Percentiles rank a stretch among this genome's conserved stretches.
These are phyloP conservation scores for Pseudisothecium myosuroides DNA, from an alignment of 225 moss, liverwort and hornwort genomes.

Conservation along the genomic window DNA sequence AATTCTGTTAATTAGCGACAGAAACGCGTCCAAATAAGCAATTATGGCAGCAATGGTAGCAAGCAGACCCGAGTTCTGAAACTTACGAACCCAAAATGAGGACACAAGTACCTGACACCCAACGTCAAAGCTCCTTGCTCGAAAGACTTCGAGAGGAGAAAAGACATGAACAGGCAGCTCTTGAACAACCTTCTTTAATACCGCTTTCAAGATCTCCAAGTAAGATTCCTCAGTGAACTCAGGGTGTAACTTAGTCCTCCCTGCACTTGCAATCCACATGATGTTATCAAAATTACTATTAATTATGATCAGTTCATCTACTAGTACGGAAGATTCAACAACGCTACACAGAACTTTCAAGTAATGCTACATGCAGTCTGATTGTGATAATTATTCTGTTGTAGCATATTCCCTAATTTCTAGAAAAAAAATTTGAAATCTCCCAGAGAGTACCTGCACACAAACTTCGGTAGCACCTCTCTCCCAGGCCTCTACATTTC, in stretches of 20 bases:
- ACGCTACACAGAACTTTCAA: neutral
- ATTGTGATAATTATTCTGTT: neutral
- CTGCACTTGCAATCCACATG: slow-evolving; percentile 12
- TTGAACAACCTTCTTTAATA: slow-evolving; percentile 52
- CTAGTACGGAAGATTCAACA: neutral
- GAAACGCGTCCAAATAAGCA: neutral
- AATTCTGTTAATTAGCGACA: neutral
- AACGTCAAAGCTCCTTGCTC: slow-evolving; percentile 74
- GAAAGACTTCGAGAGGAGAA: slow-evolving; percentile 74
- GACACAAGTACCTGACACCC: slow-evolving; percentile 46
- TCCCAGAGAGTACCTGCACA: too few relatives aligned
- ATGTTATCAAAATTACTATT: neutral
- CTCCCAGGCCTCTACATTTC: too few relatives aligned
- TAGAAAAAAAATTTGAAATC: neutral
- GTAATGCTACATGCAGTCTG: neutral
- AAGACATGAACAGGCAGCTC: slow-evolving; percentile 76
- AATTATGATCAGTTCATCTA: neutral
- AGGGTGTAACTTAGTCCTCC: too few relatives aligned
- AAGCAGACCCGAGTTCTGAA: neutral
- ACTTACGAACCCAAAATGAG: neutral
- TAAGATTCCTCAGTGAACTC: too few relatives aligned
- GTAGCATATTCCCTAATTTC: neutral
- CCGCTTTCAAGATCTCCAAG: slow-evolving; percentile 60
- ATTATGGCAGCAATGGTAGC: neutral
- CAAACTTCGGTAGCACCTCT: too few relatives aligned